Evolutionary conservation across 1,284 basidiomycete species (phyloP).

Genomic region (Rhodotorula sp.): DNA sequence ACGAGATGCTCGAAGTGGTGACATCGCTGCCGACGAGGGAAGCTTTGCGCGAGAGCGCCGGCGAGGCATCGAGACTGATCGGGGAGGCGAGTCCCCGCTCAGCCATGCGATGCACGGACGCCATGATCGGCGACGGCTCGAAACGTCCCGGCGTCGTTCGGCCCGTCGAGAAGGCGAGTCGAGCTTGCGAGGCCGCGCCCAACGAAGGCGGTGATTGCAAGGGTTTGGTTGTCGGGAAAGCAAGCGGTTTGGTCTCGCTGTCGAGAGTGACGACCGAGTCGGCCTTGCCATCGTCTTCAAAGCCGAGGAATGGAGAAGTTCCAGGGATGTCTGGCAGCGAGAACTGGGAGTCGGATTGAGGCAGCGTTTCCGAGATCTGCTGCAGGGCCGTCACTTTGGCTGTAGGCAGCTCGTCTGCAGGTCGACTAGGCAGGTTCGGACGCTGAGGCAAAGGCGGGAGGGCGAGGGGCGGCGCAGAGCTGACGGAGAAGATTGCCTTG

Average conservation of each 20-base stretch:
- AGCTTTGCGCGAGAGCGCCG: conserved; percentile 30
- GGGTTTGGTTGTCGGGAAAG: conserved; percentile 9
- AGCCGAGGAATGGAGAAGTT: conserved; percentile 38
- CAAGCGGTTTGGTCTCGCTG: background rate
- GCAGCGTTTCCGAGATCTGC: background rate
- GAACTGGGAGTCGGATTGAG: conserved; percentile 27
- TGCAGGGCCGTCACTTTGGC: background rate
- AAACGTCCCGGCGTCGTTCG: background rate
- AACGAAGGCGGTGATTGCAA: conserved; percentile 7
- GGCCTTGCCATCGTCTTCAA: conserved; percentile 29
- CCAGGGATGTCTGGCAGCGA: conserved; percentile 38
- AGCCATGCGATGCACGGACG: conserved; percentile 13
- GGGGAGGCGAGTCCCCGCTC: background rate
- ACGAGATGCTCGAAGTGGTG: conserved; percentile 21
- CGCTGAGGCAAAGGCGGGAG: conserved; percentile 5
- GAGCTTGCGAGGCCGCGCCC: background rate
- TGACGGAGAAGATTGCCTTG: conserved; percentile 10
- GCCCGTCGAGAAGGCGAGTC: too few relatives aligned
- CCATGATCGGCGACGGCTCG: conserved; percentile 20
- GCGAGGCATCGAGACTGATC: conserved; percentile 12
- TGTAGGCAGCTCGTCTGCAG: background rate
- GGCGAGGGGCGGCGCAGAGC: conserved; percentile 1
- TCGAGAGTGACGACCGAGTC: conserved; percentile 25
- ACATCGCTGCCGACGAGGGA: conserved; percentile 34
- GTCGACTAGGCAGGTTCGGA: conserved; percentile 2